Conservation (phyloP, 371 early-diverging fungal species). For the Umbelopsis sp. region DNA sequence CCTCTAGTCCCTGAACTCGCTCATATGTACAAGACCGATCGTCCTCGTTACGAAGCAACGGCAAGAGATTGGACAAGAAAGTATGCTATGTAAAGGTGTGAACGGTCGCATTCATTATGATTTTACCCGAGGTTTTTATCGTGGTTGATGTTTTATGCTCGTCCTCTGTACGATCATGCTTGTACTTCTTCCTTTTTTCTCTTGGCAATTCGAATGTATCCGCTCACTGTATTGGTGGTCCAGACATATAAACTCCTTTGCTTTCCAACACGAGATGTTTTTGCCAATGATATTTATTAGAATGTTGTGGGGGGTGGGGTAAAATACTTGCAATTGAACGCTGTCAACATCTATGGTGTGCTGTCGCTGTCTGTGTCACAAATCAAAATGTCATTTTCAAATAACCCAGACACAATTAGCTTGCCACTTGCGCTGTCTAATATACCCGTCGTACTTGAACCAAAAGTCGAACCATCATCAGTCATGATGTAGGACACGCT, state of each 20-base stretch:
- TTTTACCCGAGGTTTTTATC: slow-evolving; percentile 1
- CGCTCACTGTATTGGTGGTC: background rate
- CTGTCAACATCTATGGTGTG: too few relatives aligned
- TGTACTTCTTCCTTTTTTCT: slow-evolving; percentile 19
- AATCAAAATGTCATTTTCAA: slow-evolving; percentile 37
- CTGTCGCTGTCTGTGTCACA: slow-evolving; percentile 20
- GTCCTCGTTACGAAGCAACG: slow-evolving; percentile 82
- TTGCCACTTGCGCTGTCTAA: slow-evolving; percentile 28
- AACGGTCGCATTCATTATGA: slow-evolving; percentile 24
- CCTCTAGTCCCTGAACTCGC: slow-evolving; percentile 98
- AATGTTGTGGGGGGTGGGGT: background rate
- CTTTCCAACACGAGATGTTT: background rate
- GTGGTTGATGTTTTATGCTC: slow-evolving; percentile 16
- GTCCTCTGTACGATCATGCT: slow-evolving; percentile 11
- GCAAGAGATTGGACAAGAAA: slow-evolving; percentile 96
- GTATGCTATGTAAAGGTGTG: slow-evolving; percentile 58
- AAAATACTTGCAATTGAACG: too few relatives aligned
- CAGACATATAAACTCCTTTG: slow-evolving; percentile 19
- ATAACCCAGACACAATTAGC: slow-evolving; percentile 38
- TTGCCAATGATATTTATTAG: background rate
- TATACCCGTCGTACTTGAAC: slow-evolving; percentile 34
- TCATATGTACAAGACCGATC: slow-evolving; percentile 95
- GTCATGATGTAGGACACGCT: slow-evolving; percentile 28
- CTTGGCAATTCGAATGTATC: slow-evolving; percentile 16
- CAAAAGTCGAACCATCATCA: slow-evolving; percentile 40